phyloP scores from a whole-genome alignment of 768 basidiomycete species.

The Boletus reticuloceps region DNA sequence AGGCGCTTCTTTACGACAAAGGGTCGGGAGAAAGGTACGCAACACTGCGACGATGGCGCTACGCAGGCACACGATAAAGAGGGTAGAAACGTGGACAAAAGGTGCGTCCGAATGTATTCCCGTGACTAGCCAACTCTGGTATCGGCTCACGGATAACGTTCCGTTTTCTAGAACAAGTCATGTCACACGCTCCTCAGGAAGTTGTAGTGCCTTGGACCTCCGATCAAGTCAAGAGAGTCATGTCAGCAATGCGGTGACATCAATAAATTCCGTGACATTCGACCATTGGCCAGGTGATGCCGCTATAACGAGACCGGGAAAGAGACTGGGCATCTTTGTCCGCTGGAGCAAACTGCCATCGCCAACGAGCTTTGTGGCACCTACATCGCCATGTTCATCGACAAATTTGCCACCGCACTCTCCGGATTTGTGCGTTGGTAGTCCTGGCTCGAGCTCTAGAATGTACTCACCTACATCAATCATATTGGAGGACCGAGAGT shows the following conservation, averaged over 20 bases:
- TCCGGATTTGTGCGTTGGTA: background rate
- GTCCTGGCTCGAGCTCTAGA: background rate
- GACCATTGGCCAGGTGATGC: conserved; percentile 1
- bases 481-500: conserved; percentile 18
- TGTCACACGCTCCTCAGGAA: conserved; percentile 11
- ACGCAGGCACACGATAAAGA: background rate
- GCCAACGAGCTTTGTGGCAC: background rate
- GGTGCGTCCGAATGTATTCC: background rate
- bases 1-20: conserved; percentile 13
- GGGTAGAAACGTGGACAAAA: background rate
- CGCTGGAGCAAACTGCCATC: background rate
- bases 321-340: background rate
- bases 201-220: background rate
- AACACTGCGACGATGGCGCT: background rate
- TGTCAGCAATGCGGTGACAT: background rate
- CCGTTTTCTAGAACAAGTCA: conserved; percentile 6
- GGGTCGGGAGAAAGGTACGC: conserved; percentile 1
- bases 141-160: background rate
- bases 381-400: background rate
- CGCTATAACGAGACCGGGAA: background rate
- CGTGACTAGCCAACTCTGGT: background rate
- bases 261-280: background rate
- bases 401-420: background rate
- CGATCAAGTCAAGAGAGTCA: background rate
- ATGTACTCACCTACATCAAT: background rate